phyloP scores from a whole-genome alignment of 495 filamentous ascomycete genomes.

The Penicillium salamii region DNA sequence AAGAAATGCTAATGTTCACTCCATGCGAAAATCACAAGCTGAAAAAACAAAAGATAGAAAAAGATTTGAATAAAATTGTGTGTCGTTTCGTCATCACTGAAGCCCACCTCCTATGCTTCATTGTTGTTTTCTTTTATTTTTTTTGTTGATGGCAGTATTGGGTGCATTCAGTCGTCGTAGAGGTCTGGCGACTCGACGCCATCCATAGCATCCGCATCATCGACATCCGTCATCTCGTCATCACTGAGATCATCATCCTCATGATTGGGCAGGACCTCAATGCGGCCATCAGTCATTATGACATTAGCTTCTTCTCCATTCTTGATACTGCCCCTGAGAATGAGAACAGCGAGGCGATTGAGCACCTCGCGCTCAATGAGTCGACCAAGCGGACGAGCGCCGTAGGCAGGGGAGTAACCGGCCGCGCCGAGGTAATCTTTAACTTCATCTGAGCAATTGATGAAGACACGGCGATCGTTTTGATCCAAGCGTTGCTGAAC shows the following conservation, averaged over 20 bases:
- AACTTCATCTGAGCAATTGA: constrained; percentile 74
- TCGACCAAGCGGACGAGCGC: constrained; percentile 80
- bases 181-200: constrained; percentile 68
- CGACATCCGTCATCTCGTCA: constrained; percentile 66
- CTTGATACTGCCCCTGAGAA: constrained; percentile 76
- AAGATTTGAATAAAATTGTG: neutral
- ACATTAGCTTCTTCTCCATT: constrained; percentile 84
- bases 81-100: neutral
- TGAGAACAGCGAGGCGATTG: constrained; percentile 85
- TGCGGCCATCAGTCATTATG: constrained; percentile 70
- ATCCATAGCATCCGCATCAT: constrained; percentile 65
- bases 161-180: constrained; percentile 58
- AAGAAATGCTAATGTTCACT: too few species aligned
- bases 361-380: constrained; percentile 96
- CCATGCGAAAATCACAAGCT: neutral
- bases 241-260: constrained; percentile 55
- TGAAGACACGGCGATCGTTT: constrained; percentile 78
- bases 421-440: constrained; percentile 85
- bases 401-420: constrained; percentile 92
- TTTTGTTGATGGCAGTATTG: neutral
- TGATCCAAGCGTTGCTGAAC: constrained; percentile 82
- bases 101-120: neutral
- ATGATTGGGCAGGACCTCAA: constrained; percentile 82
- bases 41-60: neutral
- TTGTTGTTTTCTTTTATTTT: neutral